Conservation (phyloP, 2,329 filamentous ascomycete genomes). For the Parascedosporium putredinis region DNA sequence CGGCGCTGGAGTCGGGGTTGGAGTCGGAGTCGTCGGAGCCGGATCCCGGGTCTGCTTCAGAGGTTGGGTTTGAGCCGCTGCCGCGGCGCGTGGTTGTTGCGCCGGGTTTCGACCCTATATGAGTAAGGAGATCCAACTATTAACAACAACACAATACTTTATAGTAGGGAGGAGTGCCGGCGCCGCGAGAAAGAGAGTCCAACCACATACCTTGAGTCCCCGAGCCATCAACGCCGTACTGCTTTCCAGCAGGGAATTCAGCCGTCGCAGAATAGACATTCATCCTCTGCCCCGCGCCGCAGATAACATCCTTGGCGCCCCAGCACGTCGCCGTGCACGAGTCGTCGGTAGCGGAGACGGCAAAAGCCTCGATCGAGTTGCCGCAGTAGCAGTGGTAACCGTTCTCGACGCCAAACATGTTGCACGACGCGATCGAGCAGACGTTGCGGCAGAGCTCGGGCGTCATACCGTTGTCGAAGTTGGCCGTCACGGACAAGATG, state of each 20-base stretch:
- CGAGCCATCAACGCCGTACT: not conserved
- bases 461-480: not conserved
- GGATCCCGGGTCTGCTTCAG: not conserved
- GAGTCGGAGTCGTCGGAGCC: not conserved
- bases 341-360: not conserved
- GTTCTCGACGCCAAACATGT: not conserved
- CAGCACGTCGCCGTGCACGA: not conserved
- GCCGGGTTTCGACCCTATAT: too few relatives aligned
- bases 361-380: not conserved
- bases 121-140: too few relatives aligned
- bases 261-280: not conserved
- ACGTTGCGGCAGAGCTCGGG: not conserved
- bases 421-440: not conserved
- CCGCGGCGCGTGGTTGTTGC: too few relatives aligned
- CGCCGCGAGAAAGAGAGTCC: not conserved
- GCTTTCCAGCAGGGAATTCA: not conserved
- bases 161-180: not conserved
- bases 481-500: not conserved
- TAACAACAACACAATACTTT: not conserved
- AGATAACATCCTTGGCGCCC: not conserved
- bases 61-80: too few relatives aligned
- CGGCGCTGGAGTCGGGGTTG: not conserved
- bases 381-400: not conserved
- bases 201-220: not conserved
- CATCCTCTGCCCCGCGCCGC: not conserved